These are phyloP conservation scores for Halteria grandinella DNA, from an alignment of 73 alveolate species.

Conservation along the genomic window DNA sequence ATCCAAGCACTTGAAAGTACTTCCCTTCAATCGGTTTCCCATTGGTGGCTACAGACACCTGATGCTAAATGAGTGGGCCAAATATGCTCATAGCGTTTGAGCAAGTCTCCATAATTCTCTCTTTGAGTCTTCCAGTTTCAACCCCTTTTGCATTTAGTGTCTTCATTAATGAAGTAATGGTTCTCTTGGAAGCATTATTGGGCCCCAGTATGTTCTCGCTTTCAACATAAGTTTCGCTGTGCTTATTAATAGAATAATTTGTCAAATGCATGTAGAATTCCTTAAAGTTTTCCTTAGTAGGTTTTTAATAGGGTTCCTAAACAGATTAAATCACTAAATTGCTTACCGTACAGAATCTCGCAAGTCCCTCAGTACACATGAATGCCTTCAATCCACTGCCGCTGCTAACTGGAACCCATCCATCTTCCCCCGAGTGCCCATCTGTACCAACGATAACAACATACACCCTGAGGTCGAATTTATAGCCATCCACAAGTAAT, in stretches of 20 bases:
- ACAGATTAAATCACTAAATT: background rate
- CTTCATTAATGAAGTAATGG: conserved; percentile 60
- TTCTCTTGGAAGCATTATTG: conserved; percentile 78
- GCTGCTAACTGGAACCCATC: too few species aligned
- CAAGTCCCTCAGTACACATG: conserved; percentile 97
- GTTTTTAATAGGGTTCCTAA: conserved; percentile 86
- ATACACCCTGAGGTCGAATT: conserved; percentile 93
- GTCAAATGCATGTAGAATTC: conserved; percentile 87
- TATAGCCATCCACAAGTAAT: conserved; percentile 88
- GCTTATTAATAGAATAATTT: conserved; percentile 86
- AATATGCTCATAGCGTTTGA: conserved; percentile 2
- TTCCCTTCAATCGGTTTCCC: conserved; percentile 50
- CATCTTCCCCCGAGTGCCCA: too few species aligned
- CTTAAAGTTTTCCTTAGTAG: conserved; percentile 76
- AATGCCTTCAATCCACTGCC: conserved; percentile 86
- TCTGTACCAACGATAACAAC: conserved; percentile 91
- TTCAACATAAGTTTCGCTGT: conserved; percentile 63
- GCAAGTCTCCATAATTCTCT: conserved; percentile 12
- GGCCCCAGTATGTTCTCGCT: conserved; percentile 62
- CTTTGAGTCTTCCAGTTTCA: conserved; percentile 47
- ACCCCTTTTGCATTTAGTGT: conserved; percentile 56
- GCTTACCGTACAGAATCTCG: conserved; percentile 87
- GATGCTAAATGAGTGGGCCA: conserved; percentile 34
- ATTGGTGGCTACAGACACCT: background rate
- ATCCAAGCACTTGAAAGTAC: conserved; percentile 82